Conservation (phyloP, 805 yeast genomes). For the Candida bentonensis region DNA sequence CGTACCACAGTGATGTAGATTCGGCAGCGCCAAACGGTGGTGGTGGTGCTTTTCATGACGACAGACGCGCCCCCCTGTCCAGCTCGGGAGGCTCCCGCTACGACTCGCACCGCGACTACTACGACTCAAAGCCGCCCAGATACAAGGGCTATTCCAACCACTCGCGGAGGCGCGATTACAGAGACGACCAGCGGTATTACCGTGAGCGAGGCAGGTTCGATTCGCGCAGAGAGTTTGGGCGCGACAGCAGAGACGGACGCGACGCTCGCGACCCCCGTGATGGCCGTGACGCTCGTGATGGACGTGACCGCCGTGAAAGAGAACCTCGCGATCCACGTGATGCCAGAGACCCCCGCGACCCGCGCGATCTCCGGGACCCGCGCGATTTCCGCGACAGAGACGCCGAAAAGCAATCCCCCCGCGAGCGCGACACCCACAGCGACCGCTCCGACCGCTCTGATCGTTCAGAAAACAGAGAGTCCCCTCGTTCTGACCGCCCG, state of each 20-base stretch:
- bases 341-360: not conserved
- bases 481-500: too few relatives aligned
- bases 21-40: too few relatives aligned
- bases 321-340: conserved; percentile 1
- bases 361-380: not conserved
- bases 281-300: not conserved
- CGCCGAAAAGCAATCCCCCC: too few relatives aligned
- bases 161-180: not conserved
- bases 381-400: too few relatives aligned
- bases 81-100: too few relatives aligned
- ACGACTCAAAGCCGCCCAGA: not conserved
- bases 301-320: not conserved
- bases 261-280: conserved; percentile 1
- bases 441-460: not conserved
- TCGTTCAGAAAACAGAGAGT: not conserved
- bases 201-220: conserved; percentile 6
- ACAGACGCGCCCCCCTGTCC: too few relatives aligned
- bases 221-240: conserved; percentile 8
- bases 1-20: too few relatives aligned
- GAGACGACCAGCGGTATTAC: not conserved
- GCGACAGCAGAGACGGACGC: conserved; percentile 4
- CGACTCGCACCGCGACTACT: not conserved
- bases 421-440: not conserved
- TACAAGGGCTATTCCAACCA: not conserved
- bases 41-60: too few relatives aligned